These are phyloP conservation scores for Aspergillus clavatus DNA, from an alignment of 2,329 filamentous ascomycete species.

Conservation along the genomic window DNA sequence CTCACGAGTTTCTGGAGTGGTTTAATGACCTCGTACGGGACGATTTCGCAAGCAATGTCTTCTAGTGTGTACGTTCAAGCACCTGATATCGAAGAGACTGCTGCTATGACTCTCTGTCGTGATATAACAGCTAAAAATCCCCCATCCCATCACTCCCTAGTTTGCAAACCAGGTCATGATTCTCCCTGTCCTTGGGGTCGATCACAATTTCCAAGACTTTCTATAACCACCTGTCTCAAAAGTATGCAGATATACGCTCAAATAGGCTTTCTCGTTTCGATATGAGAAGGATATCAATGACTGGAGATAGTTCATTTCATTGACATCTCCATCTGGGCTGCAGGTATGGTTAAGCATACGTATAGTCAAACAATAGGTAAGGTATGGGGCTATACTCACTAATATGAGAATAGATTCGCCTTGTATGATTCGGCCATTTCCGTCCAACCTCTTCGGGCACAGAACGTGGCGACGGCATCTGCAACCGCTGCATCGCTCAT, in stretches of 20 bases:
- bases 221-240: conserved; percentile 9
- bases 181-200: no score
- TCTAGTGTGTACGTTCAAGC: no score
- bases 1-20: no score
- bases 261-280: conserved; percentile 5
- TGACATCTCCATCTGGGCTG: conserved; percentile 5
- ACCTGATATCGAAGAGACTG: no score
- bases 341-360: background rate
- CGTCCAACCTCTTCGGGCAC: conserved; percentile 7
- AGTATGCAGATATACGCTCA: conserved; percentile 9
- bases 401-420: conserved; percentile 10
- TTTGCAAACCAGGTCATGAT: no score
- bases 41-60: no score
- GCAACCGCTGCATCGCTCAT: conserved; percentile 11
- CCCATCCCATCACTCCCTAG: no score
- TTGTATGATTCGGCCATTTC: conserved; percentile 10
- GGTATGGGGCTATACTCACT: conserved; percentile 8
- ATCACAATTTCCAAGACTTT: no score
- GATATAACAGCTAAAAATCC: no score
- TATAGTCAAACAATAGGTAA: background rate
- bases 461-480: conserved; percentile 11
- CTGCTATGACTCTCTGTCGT: no score
- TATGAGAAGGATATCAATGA: conserved; percentile 11
- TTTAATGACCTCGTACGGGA: no score
- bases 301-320: conserved; percentile 6